Evolutionary conservation across 371 early-diverging fungal species (phyloP), one percentile per base, ranked within the genome.

Genomic region (Rhizomucor pusillus): DNA sequence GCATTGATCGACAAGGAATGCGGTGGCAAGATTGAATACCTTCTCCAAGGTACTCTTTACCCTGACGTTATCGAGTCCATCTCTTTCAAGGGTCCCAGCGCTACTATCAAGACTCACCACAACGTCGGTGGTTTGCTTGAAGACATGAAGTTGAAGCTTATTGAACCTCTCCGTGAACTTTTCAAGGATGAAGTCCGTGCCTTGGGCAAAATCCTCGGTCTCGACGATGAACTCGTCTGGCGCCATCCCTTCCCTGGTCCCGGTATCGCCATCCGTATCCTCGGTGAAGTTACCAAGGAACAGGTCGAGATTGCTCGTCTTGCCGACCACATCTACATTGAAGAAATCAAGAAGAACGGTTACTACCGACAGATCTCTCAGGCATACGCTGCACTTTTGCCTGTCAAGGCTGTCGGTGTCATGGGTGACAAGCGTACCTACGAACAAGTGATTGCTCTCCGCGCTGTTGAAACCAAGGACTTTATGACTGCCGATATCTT

Each of bases 191-290:
- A 98, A 79, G 98, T 98, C 48, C 92, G 98, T 62, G 90, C 88
- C 10, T 81, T 98, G 18, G 98, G 97, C 53, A 68, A 76, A 50
- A 73, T 96, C 50, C 82, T 98, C 55, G 88, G 86, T 44, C 84
- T 98, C 62, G 93, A 92, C 69, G 92, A 93, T 52, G 97, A 98
- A 44, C 80, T 98, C 46, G 85, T 98, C 61, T 98, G 97, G 97
- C 91, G 98, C 58, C 98, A 98, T 66, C 98, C 98, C 37, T 98
- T 98, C 93, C 98, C 98, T 53, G 98, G 98, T 24, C 98, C 98
- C 36, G 98, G 97, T 65, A 92, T 98, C 67, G 98, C 98, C 47
- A 98, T 98, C 71, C 91, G 98, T 66, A 84, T 95, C 23, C 73
- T 98, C 7, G 98, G 98, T 52, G 98, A 96, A 76, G 96, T 95